Evolutionary conservation across 179 eudicot species (phyloP).

Genomic region (Gypsophila paniculata): DNA sequence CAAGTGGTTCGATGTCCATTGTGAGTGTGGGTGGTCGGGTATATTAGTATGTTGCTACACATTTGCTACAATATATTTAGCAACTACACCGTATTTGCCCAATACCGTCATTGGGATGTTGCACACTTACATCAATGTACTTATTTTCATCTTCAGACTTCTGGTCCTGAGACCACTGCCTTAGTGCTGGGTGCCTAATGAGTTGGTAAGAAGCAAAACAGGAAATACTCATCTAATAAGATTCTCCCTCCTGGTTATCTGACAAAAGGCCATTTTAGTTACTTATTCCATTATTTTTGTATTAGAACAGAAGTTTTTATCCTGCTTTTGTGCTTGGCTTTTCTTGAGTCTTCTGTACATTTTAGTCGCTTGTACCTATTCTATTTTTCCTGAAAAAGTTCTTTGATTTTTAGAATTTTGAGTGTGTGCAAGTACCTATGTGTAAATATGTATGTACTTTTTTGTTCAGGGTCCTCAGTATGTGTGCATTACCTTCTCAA

Average conservation of each 20-base stretch:
- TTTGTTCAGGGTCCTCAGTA: conserved; percentile 45
- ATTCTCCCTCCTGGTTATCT: not conserved
- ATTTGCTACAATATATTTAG: too few species aligned
- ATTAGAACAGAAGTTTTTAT: not conserved
- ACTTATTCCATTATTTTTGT: too few species aligned
- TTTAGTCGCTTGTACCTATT: not conserved
- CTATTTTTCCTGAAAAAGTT: not conserved
- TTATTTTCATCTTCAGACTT: not conserved
- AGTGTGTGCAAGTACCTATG: conserved; percentile 5
- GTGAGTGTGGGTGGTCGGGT: too few species aligned
- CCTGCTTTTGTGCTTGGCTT: not conserved
- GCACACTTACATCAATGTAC: not conserved
- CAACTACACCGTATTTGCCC: not conserved
- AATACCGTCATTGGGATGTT: not conserved
- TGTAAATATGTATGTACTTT: not conserved
- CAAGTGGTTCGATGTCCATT: too few species aligned
- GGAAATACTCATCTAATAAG: not conserved
- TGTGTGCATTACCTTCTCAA: conserved; percentile 46
- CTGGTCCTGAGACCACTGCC: too few species aligned
- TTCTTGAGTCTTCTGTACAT: not conserved
- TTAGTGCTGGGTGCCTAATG: not conserved
- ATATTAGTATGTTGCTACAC: not conserved
- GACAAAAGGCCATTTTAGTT: conserved; percentile 3
- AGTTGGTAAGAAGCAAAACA: not conserved
- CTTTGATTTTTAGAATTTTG: not conserved